Percentiles rank a stretch among this genome's conserved stretches.
phyloP scores from a whole-genome alignment of 208 protist species.

The Paratrypanosoma confusum region DNA sequence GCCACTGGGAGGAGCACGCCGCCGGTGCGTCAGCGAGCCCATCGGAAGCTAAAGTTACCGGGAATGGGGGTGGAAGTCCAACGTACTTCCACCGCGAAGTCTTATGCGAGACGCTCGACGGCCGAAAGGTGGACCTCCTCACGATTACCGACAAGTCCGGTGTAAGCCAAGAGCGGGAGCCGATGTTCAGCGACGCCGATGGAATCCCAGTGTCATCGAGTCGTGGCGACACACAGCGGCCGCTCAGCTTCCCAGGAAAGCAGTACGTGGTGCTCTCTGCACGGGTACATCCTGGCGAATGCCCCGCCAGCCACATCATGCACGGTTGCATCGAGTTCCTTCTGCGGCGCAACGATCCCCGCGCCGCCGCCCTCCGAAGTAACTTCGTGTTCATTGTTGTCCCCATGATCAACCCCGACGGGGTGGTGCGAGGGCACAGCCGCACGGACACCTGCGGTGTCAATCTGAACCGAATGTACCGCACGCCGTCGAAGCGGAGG shows the following conservation, averaged over 20 bases:
- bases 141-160: conserved; percentile 70
- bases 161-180: conserved; percentile 21
- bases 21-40: neutral
- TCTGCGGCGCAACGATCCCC: conserved; percentile 42
- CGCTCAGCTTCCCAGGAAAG: conserved; percentile 51
- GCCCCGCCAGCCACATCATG: conserved; percentile 86
- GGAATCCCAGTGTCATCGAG: conserved; percentile 59
- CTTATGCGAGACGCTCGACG: conserved; percentile 74
- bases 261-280: conserved; percentile 74
- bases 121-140: conserved; percentile 71
- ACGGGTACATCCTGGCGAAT: conserved; percentile 91
- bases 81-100: conserved; percentile 84
- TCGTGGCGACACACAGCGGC: conserved; percentile 27
- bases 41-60: neutral
- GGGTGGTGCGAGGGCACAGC: conserved; percentile 86
- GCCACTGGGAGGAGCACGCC: conserved; percentile 34
- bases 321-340: conserved; percentile 89
- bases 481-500: conserved; percentile 35
- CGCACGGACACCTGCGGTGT: conserved; percentile 82
- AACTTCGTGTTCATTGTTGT: conserved; percentile 87
- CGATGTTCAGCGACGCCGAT: conserved; percentile 23
- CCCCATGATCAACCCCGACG: conserved; percentile 92
- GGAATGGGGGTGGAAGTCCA: neutral
- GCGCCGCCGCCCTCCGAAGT: conserved; percentile 62
- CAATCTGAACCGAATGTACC: conserved; percentile 92